Conservation (phyloP, 23 red algal species). For the Gracilaria gracilis region DNA sequence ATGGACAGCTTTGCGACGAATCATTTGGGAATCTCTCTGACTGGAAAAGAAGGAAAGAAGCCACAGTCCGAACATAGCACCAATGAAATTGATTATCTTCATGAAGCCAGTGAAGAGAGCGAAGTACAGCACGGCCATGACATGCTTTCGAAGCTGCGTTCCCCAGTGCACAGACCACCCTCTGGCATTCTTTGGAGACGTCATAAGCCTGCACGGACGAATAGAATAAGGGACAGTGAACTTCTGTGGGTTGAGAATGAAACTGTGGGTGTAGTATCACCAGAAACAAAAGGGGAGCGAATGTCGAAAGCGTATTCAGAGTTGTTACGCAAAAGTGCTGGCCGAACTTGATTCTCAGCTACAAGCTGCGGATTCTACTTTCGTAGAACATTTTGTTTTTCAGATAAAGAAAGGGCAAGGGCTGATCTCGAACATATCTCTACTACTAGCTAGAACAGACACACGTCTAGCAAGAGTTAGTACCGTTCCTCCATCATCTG, state of each 20-base stretch:
- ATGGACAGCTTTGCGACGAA: slow-evolving; percentile 59
- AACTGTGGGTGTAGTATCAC: slow-evolving; percentile 38
- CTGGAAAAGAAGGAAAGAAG: neutral
- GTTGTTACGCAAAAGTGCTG: slow-evolving; percentile 32
- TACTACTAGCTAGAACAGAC: too few species aligned
- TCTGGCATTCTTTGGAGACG: slow-evolving; percentile 50
- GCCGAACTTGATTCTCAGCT: neutral
- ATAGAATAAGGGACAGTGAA: slow-evolving; percentile 38
- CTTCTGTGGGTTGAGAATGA: slow-evolving; percentile 64
- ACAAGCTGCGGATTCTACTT: neutral
- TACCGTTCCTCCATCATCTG: too few species aligned
- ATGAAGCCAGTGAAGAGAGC: neutral
- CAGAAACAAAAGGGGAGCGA: slow-evolving; percentile 30
- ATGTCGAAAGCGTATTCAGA: slow-evolving; percentile 46
- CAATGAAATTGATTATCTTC: neutral
- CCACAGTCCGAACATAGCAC: neutral
- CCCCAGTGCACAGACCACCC: slow-evolving; percentile 5
- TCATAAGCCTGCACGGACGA: slow-evolving; percentile 46
- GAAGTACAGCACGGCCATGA: neutral
- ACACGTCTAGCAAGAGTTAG: too few species aligned
- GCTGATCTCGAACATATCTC: too few species aligned
- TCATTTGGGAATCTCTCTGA: slow-evolving; percentile 34
- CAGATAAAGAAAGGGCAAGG: too few species aligned
- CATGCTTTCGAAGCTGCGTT: neutral
- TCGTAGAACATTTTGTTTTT: too few species aligned